These are phyloP conservation scores for Apophysomyces elegans DNA, from an alignment of 371 early-diverging fungal genomes.

Conservation along the genomic window DNA sequence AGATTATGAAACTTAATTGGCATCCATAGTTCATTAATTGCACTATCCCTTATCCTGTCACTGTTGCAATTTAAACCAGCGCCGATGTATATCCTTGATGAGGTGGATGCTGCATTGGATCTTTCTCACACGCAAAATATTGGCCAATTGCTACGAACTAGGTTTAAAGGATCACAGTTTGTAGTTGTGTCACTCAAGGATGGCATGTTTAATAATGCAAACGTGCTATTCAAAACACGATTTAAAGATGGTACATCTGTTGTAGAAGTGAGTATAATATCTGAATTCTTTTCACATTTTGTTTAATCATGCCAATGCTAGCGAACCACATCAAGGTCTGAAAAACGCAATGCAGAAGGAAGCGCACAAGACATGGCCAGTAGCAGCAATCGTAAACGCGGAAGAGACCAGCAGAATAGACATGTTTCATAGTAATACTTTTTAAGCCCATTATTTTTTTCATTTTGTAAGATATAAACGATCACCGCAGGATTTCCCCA, in stretches of 20 bases:
- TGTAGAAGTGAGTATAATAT: constrained; percentile 67
- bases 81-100: constrained; percentile 99
- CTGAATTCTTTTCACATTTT: neutral
- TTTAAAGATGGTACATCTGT: constrained; percentile 97
- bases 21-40: constrained; percentile 81
- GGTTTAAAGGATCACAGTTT: constrained; percentile 99
- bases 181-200: constrained; percentile 99
- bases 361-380: neutral
- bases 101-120: constrained; percentile 99
- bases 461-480: neutral
- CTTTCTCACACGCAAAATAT: constrained; percentile 99
- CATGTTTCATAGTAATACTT: neutral
- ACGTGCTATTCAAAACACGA: constrained; percentile 94
- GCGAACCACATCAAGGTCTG: constrained; percentile 2
- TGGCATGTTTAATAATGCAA: constrained; percentile 99
- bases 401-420: neutral
- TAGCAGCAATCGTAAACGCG: neutral
- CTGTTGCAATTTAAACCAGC: constrained; percentile 99
- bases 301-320: neutral
- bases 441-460: neutral
- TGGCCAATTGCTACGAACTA: constrained; percentile 93
- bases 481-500: too few relatives aligned
- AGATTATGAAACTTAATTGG: constrained; percentile 1
- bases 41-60: constrained; percentile 96
- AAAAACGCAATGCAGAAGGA: neutral